These are phyloP conservation scores for Penicillium capsulatum DNA, from an alignment of 2,329 filamentous ascomycete species.

Conservation along the genomic window DNA sequence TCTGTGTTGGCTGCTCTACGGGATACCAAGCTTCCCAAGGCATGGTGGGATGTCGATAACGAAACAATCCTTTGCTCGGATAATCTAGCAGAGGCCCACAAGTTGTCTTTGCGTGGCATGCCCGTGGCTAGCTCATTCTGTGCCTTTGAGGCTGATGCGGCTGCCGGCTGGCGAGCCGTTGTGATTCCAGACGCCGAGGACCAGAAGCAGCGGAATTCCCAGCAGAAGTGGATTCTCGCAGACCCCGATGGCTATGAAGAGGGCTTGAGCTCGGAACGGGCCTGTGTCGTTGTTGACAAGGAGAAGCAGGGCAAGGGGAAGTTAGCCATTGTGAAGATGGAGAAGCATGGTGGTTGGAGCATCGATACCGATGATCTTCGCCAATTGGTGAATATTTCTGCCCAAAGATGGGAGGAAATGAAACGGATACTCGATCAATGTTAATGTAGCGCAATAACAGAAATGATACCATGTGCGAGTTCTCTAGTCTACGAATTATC, in stretches of 20 bases:
- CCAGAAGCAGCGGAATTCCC: conserved; percentile 36
- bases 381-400: conserved; percentile 56
- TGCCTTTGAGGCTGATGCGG: conserved; percentile 64
- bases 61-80: conserved; percentile 75
- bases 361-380: conserved; percentile 62
- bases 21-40: conserved; percentile 71
- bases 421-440: conserved; percentile 40
- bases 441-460: conserved; percentile 16
- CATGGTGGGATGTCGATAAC: conserved; percentile 77
- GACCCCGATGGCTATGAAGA: conserved; percentile 93
- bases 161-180: conserved; percentile 37
- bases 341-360: conserved; percentile 75
- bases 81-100: conserved; percentile 50
- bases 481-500: no score
- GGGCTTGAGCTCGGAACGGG: conserved; percentile 71
- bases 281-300: conserved; percentile 75
- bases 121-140: conserved; percentile 74
- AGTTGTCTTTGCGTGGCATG: conserved; percentile 59
- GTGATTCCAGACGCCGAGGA: conserved; percentile 32
- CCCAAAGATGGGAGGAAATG: conserved; percentile 61
- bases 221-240: conserved; percentile 65
- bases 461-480: conserved; percentile 34
- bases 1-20: conserved; percentile 74
- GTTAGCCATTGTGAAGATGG: conserved; percentile 60
- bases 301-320: conserved; percentile 47